A percentile compares a stretch with the other conserved stretches of the same genome.
phyloP scores from a whole-genome alignment of 345 rosid genomes.

The Anastatica hierochuntica region DNA sequence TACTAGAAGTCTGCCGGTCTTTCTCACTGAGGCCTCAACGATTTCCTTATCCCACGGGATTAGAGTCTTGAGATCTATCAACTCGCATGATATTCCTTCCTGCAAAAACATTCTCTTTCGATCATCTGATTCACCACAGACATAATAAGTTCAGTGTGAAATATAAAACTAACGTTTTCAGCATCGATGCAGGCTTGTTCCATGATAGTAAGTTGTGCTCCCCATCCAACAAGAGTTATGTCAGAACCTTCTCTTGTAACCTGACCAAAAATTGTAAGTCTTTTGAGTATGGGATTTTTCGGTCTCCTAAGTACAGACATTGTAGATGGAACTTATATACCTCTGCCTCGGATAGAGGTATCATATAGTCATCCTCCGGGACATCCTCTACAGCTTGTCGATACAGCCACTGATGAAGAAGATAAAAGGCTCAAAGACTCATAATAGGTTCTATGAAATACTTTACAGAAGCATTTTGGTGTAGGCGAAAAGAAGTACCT shows the following conservation, averaged over 20 bases:
- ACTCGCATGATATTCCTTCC: slow-evolving; percentile 85
- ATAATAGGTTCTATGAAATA: no score
- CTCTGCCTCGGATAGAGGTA: slow-evolving; percentile 89
- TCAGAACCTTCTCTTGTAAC: slow-evolving; percentile 79
- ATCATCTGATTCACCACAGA: neutral
- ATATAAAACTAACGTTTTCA: slow-evolving; percentile 36
- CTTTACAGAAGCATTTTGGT: no score
- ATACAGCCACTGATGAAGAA: slow-evolving; percentile 68
- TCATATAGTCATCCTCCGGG: slow-evolving; percentile 80
- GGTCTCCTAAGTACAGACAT: neutral
- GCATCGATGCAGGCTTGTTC: slow-evolving; percentile 80
- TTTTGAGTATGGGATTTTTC: no score
- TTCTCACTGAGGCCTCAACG: slow-evolving; percentile 70
- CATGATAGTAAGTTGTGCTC: slow-evolving; percentile 82
- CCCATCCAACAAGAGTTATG: slow-evolving; percentile 92
- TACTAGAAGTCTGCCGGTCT: slow-evolving; percentile 84
- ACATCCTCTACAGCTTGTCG: slow-evolving; percentile 86
- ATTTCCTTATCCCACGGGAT: slow-evolving; percentile 94
- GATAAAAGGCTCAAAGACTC: neutral
- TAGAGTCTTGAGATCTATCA: slow-evolving; percentile 73
- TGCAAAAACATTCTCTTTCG: neutral
- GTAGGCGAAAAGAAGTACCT: slow-evolving; percentile 54
- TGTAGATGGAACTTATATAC: slow-evolving; percentile 23
- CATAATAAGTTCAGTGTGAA: neutral
- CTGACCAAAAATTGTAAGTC: slow-evolving; percentile 16